These are phyloP conservation scores for Nannochloropsis granulata DNA, from an alignment of 108 stramenopile species.

Conservation along the genomic window DNA sequence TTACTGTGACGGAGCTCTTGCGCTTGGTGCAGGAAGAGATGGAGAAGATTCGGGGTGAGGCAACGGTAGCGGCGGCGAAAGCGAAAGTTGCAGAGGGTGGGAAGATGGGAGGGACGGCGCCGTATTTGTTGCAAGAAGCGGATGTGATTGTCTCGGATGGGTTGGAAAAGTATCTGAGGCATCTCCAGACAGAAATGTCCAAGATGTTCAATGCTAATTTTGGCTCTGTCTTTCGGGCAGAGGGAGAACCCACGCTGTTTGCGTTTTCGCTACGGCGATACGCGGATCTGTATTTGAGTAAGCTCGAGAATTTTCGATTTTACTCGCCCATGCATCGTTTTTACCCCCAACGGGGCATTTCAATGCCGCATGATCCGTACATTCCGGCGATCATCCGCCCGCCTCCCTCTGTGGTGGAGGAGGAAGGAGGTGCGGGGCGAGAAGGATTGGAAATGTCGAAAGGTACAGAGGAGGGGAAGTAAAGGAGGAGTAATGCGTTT, in stretches of 20 bases:
- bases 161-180: constrained; percentile 7
- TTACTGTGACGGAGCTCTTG: constrained; percentile 17
- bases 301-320: constrained; percentile 27
- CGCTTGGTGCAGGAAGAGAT: constrained; percentile 17
- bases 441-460: neutral
- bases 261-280: constrained; percentile 35
- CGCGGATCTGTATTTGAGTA: constrained; percentile 33
- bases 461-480: too few relatives aligned
- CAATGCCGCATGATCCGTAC: neutral
- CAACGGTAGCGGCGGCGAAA: neutral
- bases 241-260: constrained; percentile 33
- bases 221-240: constrained; percentile 34
- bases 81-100: neutral
- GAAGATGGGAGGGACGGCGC: neutral
- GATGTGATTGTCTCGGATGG: constrained; percentile 19
- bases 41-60: neutral
- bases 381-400: neutral
- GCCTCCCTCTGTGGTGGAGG: neutral
- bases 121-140: constrained; percentile 9
- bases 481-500: too few relatives aligned
- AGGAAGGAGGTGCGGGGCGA: neutral
- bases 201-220: constrained; percentile 30
- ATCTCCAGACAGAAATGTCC: constrained; percentile 12
- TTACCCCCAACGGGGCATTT: constrained; percentile 5
- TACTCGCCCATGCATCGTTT: constrained; percentile 33